Evolutionary conservation across 78 protist species (phyloP), one percentile per base, ranked within the genome.

Genomic region (Neovahlkampfia damariscottae): DNA sequence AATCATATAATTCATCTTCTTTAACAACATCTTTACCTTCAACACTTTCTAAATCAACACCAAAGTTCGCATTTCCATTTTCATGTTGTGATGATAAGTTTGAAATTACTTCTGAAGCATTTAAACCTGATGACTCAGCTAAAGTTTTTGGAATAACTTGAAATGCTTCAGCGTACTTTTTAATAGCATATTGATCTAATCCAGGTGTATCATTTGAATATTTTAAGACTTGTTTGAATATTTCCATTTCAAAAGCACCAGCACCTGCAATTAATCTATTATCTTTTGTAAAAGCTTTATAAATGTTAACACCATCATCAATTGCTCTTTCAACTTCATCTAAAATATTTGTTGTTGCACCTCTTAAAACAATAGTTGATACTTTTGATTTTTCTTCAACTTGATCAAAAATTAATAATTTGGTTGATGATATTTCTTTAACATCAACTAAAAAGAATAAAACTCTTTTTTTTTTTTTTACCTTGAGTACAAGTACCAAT

Each of bases 251-350:
- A 19, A 76, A 35, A 10, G 99, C 99, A 66, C 98, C 99, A 34
- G 95, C 99, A 58, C 99, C 99, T 27, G 98, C 87, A 6, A 96
- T 73, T 58, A 94, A 82, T 27, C 95, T 75, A 37, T 82, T 84
- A 82, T 96, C 97, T 80, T 73, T 74, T n/a, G 82, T 67, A 66
- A 82, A 62, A 31, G 90, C 83, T 89, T 93, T 91, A 90, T 74
- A 85, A 8, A 77, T 87, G 78, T 91, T 92, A 74, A 97, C 92
- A 41, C 94, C 99, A 81, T 93, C 95, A 41, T 92, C 93, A 69
- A 98, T 76, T 36, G 99, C 98, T 29, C 99, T 87, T 88, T 92
- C 97, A 28, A 94, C 78, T 74, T 98, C 99, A 73, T 98, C 98
- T 38, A 95, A 82, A 67, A 86, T n/a, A 76, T 94, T 92, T 32